Base-by-base conservation (phyloP, 2,329 filamentous ascomycete species). In the Fusarium sp. region DNA sequence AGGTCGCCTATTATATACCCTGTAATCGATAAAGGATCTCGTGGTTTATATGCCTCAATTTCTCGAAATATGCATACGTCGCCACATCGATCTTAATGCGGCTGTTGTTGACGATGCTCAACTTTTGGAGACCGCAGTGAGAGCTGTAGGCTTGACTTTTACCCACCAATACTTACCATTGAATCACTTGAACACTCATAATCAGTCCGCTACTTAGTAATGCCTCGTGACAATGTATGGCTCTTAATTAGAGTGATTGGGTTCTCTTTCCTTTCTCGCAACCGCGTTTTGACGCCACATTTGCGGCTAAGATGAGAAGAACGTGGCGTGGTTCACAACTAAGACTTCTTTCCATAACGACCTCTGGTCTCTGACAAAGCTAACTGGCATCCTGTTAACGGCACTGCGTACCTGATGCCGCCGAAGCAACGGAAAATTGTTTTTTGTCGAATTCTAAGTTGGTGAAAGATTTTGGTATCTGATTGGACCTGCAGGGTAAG, bases 171-270 rank as follows among this genome's bases (percentile, higher is more conserved):
- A 13, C 31, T 34, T 14, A 24, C 22, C 9, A 47, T 8, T 22
- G 5, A 2, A 47, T 24, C 7, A 16, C 31, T 34, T 34, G 4
- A 13, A 34, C 31, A 34, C 31, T 11, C 10, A 34, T 34, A 4
- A 34, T 34, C 31, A 34, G 10, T 34, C 31, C 31, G 13, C 31
- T 34, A 4, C 31, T 5, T 34, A 13, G 11, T 5, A 34, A 13
- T 13, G 31, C 10, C 13, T 24, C 22, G 9, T 1, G 1, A 5
- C 2, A 5, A 5, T 24, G 3, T 10, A 6, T 4, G 10, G 14
- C 14, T 47, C 7, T 10, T 24, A 3, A 10, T 47, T 8, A 24
- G 7, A 1, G 22, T 24, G 22, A 6, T 16, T 24, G 16, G 24
- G 42, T 14, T 47, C 22, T 47, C 22, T 24, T 47, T 18, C 14